These are phyloP conservation scores for Petunia axillaris DNA, from an alignment of 257 asterid species.

Conservation along the genomic window DNA sequence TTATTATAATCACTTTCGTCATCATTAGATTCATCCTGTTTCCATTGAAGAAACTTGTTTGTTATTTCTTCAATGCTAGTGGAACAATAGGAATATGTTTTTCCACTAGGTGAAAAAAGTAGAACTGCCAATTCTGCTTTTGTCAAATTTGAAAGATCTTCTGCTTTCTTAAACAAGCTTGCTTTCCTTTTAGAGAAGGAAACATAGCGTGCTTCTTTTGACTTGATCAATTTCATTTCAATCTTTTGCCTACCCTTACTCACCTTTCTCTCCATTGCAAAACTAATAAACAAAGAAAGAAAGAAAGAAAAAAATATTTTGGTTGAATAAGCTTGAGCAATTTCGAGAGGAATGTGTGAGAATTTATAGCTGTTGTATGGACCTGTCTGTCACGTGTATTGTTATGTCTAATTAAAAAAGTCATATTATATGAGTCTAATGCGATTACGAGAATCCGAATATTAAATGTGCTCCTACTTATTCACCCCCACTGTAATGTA, in stretches of 20 bases:
- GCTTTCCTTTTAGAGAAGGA: not conserved
- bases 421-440: not conserved
- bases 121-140: not conserved
- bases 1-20: not conserved
- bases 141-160: not conserved
- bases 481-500: not conserved
- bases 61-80: not conserved
- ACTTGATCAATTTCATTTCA: not conserved
- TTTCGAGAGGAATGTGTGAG: not conserved
- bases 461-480: not conserved
- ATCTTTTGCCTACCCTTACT: not conserved
- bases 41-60: not conserved
- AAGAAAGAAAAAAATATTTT: not conserved
- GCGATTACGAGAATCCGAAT: not conserved
- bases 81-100: not conserved
- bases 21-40: not conserved
- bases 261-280: not conserved
- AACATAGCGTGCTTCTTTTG: not conserved
- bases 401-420: not conserved
- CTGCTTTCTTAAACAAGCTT: not conserved
- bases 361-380: not conserved
- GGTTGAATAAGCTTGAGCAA: not conserved
- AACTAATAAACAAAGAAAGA: not conserved
- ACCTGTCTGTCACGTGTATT: not conserved
- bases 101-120: constrained; percentile 14